Base-by-base conservation (phyloP, 768 basidiomycete genomes). In the Lactarius akahatsu region DNA sequence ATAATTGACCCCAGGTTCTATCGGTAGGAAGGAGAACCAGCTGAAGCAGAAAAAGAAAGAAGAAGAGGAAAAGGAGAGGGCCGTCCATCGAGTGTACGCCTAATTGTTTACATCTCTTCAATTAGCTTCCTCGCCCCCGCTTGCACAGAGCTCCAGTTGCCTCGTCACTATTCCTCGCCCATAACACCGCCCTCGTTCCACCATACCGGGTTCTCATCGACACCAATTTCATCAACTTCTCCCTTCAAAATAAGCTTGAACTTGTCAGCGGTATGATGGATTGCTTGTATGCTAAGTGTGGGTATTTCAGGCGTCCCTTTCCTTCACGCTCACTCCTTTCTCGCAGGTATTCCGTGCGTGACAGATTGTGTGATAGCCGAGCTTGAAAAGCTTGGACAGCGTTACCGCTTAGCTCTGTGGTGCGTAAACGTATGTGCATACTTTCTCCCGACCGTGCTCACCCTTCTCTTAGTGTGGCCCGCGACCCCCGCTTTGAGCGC, bases 231-330 rank as follows among this genome's bases (percentile, higher is more conserved):
- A 99, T 99, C 83, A 98, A 98, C 75, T 96, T 98, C 76, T 93
- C 90, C 71, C 83, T 99, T 58, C 97, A 99, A 80, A 99, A 98
- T 78, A 97, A 98, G 77, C 80, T 99, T 70, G 97, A 99, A 76
- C 83, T 98, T 62, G 82, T 98, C 26, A 87, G 89, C 72, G 95
- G 92, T n/a, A 98, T 99, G 97, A 98, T 99, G 97, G 97, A 99
- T 74, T 96, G 94, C 73, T 81, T 98, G 18, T 97, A 93, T 77
- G 97, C 97, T 15, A 98, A 99, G 80, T 98, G 96, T 96, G 71
- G 64, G 85, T 76, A 41, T 47, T 63, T 36, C 23, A 6, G 43
- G 45, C 59, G 71, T 45, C 69, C 54, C 59, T 20, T 52, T 54
- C 30, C 50, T 43, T 71, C 63, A 62, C 58, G 43, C 61, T 50